A percentile compares a stretch with the other conserved stretches of the same genome.
Evolutionary conservation across 345 rosid genomes (phyloP).

Genomic region (Corchorus capsularis): DNA sequence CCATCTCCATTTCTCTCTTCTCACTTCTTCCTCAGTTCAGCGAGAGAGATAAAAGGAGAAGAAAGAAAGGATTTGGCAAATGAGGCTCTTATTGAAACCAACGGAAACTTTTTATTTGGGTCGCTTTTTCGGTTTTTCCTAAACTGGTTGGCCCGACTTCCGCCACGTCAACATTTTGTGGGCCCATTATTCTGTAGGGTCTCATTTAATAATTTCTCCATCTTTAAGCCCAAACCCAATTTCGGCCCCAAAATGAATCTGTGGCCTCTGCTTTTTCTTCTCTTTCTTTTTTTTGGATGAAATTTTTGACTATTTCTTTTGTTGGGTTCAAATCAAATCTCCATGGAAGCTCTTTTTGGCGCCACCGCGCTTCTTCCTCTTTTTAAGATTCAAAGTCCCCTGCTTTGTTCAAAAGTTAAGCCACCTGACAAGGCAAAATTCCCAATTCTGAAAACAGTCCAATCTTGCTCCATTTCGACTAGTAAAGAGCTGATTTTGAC

Average conservation of each 20-base stretch:
- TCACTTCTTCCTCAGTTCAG: slow-evolving; percentile 22
- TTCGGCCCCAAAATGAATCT: background rate
- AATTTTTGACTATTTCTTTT: background rate
- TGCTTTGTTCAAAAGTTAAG: background rate
- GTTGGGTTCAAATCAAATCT: slow-evolving; percentile 12
- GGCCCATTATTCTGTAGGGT: background rate
- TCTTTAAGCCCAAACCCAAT: background rate
- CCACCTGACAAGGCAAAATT: background rate
- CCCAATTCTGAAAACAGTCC: background rate
- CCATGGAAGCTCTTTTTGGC: slow-evolving; percentile 20
- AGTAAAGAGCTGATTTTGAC: background rate
- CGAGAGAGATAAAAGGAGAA: slow-evolving; percentile 8
- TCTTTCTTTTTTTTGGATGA: background rate
- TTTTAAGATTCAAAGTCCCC: background rate
- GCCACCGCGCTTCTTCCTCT: slow-evolving; percentile 8
- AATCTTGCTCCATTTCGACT: slow-evolving; percentile 1
- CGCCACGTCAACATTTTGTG: background rate
- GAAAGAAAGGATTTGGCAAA: slow-evolving; percentile 16
- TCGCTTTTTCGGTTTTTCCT: background rate
- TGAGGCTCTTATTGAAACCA: slow-evolving; percentile 20
- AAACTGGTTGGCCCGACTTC: slow-evolving; percentile 8
- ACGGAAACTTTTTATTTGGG: background rate
- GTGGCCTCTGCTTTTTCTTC: too few relatives aligned
- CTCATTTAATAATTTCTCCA: background rate
- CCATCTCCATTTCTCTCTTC: slow-evolving; percentile 57